Percentiles rank a stretch among this genome's conserved stretches.
phyloP scores from a whole-genome alignment of 139 green algal species.

The Chlamydomonas sp. region DNA sequence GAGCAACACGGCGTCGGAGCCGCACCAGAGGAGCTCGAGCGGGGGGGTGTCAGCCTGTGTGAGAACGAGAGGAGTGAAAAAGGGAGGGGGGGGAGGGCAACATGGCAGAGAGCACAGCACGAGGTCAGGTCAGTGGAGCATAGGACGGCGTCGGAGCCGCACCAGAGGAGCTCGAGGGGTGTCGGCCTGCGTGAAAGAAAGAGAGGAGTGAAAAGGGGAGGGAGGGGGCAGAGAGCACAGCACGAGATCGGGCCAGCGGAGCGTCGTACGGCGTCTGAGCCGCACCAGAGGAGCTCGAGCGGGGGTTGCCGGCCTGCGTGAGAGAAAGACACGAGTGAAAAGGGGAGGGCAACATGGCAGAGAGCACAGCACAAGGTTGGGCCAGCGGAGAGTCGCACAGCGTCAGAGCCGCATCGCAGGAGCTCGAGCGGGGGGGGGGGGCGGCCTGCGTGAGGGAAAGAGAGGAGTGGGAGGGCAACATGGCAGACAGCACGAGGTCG shows the following conservation, averaged over 20 bases:
- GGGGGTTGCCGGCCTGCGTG: conserved; percentile 43
- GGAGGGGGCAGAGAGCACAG: too few relatives aligned
- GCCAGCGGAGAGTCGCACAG: conserved; percentile 69
- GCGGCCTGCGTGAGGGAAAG: too few relatives aligned
- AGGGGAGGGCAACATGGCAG: too few relatives aligned
- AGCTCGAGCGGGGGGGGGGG: conserved; percentile 46
- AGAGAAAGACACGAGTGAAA: too few relatives aligned
- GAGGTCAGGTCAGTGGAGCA: conserved; percentile 66
- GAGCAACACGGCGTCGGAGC: conserved; percentile 68
- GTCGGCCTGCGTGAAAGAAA: too few relatives aligned
- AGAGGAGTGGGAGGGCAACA: too few relatives aligned
- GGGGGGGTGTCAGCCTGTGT: conserved; percentile 42
- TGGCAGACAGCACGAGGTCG: conserved; percentile 59
- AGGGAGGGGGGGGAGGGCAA: too few relatives aligned
- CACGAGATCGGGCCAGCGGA: conserved; percentile 65
- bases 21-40: conserved; percentile 72
- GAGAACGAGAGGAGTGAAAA: too few relatives aligned
- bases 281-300: conserved; percentile 72
- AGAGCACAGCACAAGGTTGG: conserved; percentile 61
- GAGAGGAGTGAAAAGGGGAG: too few relatives aligned
- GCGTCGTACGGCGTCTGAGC: conserved; percentile 66
- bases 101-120: too few relatives aligned
- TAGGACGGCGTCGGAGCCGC: conserved; percentile 69
- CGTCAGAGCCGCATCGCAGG: conserved; percentile 76
- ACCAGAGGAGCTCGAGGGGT: conserved; percentile 65